A percentile compares a stretch with the other conserved stretches of the same genome.
phyloP scores from a whole-genome alignment of 106 monocot species.

The Acorus gramineus region DNA sequence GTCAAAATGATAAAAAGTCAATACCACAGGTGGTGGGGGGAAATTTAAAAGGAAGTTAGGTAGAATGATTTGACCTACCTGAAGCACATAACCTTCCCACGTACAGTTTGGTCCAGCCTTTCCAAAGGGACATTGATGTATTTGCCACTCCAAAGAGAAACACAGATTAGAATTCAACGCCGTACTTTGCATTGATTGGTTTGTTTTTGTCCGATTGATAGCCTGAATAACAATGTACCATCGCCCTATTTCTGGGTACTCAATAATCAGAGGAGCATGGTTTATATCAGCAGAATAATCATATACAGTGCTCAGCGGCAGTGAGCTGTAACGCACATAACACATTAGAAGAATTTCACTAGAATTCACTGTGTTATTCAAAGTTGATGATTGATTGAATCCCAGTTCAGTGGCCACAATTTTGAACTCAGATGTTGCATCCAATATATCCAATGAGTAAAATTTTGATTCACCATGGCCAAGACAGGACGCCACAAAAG shows the following conservation, averaged over 20 bases:
- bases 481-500: constrained; percentile 44
- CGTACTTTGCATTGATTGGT: constrained; percentile 8
- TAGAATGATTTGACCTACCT: constrained; percentile 29
- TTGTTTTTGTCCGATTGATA: constrained; percentile 34
- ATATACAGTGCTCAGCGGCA: constrained; percentile 49
- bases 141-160: constrained; percentile 61
- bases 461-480: constrained; percentile 39
- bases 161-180: constrained; percentile 27
- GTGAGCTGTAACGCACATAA: constrained; percentile 62
- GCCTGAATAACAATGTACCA: constrained; percentile 68
- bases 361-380: constrained; percentile 13
- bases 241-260: constrained; percentile 52
- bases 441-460: constrained; percentile 54
- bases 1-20: no score
- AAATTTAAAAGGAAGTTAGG: not conserved
- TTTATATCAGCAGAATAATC: constrained; percentile 67
- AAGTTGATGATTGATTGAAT: constrained; percentile 18
- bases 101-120: constrained; percentile 73
- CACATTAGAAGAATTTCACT: constrained; percentile 40
- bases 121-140: constrained; percentile 48
- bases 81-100: constrained; percentile 42
- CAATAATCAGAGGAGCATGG: constrained; percentile 36
- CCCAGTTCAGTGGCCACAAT: constrained; percentile 29
- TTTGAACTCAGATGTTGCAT: constrained; percentile 31
- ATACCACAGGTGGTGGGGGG: no score